Evolutionary conservation across 306 rosid genomes (phyloP).

Genomic region (Vigna mungo): DNA sequence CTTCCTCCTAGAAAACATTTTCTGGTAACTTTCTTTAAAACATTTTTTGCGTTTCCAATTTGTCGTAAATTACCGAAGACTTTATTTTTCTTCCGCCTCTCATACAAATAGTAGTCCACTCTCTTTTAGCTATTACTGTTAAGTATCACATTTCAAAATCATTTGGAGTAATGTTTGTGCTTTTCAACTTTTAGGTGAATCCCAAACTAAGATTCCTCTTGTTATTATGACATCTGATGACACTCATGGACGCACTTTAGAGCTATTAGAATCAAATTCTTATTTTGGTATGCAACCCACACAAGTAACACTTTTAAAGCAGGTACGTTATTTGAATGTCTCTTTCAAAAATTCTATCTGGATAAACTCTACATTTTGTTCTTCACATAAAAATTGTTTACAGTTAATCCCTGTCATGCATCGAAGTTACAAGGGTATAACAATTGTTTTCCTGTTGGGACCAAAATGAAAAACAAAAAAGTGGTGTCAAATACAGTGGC

Average conservation of each 20-base stretch:
- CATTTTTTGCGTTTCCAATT: not conserved
- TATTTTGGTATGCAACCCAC: conserved; percentile 92
- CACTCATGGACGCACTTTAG: conserved; percentile 77
- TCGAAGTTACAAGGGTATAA: not conserved
- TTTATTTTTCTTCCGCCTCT: conserved; percentile 9
- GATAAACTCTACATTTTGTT: conserved; percentile 5
- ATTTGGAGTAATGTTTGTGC: conserved; percentile 36
- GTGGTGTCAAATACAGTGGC: not conserved
- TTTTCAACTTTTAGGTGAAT: conserved; percentile 60
- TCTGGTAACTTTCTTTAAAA: conserved; percentile 4
- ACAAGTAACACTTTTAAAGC: conserved; percentile 95
- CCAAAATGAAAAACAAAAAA: not conserved
- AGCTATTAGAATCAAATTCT: conserved; percentile 80
- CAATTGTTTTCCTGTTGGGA: not conserved
- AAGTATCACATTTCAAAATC: conserved; percentile 34
- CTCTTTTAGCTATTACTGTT: conserved; percentile 8
- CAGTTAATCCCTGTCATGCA: not conserved
- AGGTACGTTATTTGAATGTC: conserved; percentile 57
- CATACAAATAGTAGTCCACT: conserved; percentile 23
- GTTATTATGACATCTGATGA: conserved; percentile 98
- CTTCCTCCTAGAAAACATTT: conserved; percentile 11
- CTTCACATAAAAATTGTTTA: not conserved
- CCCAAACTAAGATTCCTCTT: conserved; percentile 64
- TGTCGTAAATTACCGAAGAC: not conserved
- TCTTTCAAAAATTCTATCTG: conserved; percentile 29